A percentile compares a stretch with the other conserved stretches of the same genome.
Conservation (phyloP, 768 basidiomycete species). For the Paxillus involutus region DNA sequence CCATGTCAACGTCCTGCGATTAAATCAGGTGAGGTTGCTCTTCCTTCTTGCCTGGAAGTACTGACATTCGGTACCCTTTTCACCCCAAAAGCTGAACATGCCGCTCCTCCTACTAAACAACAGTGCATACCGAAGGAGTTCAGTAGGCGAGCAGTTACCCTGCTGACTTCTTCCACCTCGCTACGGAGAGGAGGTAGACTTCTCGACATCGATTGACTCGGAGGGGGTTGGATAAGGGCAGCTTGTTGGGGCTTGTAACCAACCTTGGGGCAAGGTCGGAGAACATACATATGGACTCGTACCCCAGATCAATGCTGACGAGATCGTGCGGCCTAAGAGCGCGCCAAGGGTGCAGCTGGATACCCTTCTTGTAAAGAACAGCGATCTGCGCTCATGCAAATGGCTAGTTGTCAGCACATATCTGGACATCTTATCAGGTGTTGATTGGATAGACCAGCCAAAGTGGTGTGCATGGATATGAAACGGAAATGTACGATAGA, state of each 20-base stretch:
- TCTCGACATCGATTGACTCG: background rate
- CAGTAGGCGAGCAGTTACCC: background rate
- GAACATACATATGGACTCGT: background rate
- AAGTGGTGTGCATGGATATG: background rate
- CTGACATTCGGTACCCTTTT: conserved; percentile 37
- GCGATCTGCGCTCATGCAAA: background rate
- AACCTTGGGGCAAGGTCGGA: background rate
- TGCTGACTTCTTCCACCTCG: background rate
- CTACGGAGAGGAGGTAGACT: background rate
- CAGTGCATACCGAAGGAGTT: background rate
- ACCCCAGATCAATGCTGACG: background rate
- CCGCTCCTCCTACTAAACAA: conserved; percentile 39
- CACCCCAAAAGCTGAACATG: conserved; percentile 40
- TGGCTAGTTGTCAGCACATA: background rate
- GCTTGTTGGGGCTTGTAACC: no score
- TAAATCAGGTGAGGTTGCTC: background rate
- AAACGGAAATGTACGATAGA: background rate
- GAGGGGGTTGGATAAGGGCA: background rate
- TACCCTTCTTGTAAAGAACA: background rate
- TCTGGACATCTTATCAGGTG: no score
- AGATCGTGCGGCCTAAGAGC: background rate
- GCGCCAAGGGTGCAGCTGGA: background rate
- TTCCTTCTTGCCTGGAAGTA: background rate
- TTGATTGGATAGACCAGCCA: background rate
- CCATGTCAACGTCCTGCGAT: conserved; percentile 46